Evolutionary conservation across 139 green algal species (phyloP).

Genomic region (Pleodorina starrii): DNA sequence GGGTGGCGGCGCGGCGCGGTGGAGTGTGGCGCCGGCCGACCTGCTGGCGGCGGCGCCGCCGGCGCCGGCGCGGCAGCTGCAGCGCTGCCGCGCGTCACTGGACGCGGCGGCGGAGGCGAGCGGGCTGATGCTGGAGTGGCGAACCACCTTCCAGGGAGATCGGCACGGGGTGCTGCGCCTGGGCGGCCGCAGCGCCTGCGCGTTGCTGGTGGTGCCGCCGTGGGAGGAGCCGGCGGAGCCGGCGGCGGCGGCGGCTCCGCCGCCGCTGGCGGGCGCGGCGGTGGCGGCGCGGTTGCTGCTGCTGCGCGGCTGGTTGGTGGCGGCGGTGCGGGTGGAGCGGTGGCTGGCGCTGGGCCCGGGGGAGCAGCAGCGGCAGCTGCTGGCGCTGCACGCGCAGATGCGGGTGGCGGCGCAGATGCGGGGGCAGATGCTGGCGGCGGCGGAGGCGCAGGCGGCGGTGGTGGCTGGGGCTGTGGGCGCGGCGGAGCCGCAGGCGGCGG

Average conservation of each 20-base stretch:
- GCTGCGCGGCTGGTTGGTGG: slow-evolving; percentile 36
- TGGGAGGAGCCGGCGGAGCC: slow-evolving; percentile 3
- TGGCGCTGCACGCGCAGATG: slow-evolving; percentile 4
- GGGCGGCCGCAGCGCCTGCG: not conserved
- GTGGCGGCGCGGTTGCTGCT: slow-evolving; percentile 37
- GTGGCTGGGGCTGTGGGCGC: not conserved
- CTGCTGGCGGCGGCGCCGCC: not conserved
- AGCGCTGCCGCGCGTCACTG: slow-evolving; percentile 3
- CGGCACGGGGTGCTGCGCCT: slow-evolving; percentile 2
- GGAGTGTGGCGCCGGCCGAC: not conserved
- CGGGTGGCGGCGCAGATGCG: not conserved
- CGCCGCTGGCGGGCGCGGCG: not conserved
- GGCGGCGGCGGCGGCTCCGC: not conserved
- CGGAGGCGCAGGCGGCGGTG: not conserved
- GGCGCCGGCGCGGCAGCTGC: not conserved
- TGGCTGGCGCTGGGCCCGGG: slow-evolving; percentile 10
- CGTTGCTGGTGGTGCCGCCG: slow-evolving; percentile 20
- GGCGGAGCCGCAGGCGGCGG: not conserved
- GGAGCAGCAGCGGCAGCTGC: slow-evolving; percentile 3
- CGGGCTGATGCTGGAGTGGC: slow-evolving; percentile 8
- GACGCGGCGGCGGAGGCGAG: slow-evolving; percentile 21
- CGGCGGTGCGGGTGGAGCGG: slow-evolving; percentile 12
- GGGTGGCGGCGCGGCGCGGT: not conserved
- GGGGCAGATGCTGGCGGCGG: not conserved
- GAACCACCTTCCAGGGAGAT: not conserved